Evolutionary conservation across 768 basidiomycete genomes (phyloP), one percentile per base, ranked within the genome.

Genomic region (Trametes elegans): DNA sequence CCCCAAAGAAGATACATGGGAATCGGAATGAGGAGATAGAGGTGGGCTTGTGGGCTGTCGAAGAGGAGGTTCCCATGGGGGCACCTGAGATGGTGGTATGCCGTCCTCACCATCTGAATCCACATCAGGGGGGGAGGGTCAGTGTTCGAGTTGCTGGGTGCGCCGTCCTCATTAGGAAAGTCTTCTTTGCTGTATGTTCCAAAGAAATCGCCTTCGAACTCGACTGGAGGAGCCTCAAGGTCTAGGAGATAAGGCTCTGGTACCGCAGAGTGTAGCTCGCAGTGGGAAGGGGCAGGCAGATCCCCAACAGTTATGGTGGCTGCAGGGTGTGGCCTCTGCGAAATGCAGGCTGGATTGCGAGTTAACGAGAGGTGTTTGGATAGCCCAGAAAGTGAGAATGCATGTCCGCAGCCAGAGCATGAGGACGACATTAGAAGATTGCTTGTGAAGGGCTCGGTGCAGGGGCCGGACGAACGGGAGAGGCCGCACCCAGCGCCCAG

Each of bases 181-280:
- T 56, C 54, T 0, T 48, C 32, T 16, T 29, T 6, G 9, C 11
- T 21, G 23, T 60, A 57, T 5, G 32, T 39, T 16, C 59, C 59
- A 19, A 56, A 60, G 24, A 32, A 57, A 38, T 60, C 59, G 28
- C 59, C 59, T 27, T 52, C n/a, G 24, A 60, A 60, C 7, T 42
- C 24, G n/a, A 45, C 23, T 10, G 50, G 40, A 8, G 35, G 3
- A 11, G 50, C 31, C 11, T 43, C 41, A 16, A 42, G 31, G n/a
- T 43, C 40, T 14, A 35, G n/a, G 5, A 14, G 23, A 13, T 32
- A n/a, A 24, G 19, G 28, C 19, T 39, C 7, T 4, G 28, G 45
- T 2, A 32, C n/a, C n/a, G n/a, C n/a, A n/a, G n/a, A n/a, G n/a
- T 47, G 16, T 7, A 31, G 27, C 16, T 27, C 11, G 21, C 7